Base-by-base conservation (phyloP, 768 basidiomycete species). In the Hysterangium stoloniferum region DNA sequence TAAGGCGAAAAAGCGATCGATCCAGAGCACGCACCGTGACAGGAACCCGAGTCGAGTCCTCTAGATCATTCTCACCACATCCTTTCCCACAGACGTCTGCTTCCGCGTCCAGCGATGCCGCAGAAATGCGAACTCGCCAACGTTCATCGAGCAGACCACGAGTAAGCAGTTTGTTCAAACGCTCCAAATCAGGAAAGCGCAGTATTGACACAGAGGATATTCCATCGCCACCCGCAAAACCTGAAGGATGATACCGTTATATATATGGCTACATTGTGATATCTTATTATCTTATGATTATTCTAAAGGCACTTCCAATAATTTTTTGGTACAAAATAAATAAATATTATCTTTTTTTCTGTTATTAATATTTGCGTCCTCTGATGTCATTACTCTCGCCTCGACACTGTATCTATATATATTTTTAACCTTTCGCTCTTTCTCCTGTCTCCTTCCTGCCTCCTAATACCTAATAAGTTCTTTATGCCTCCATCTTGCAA, bases 1-100 rank as follows among this genome's bases (percentile, higher is more conserved):
- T 69, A 8, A 77, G 69, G 55, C 64, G 17, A 54, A 66, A 61
- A 20, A 24, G 50, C n/a, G 25, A 45, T 11, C 42, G 8, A 13
- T 46, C 38, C 24, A 33, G 45, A 29, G 15, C 37, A 29, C 44
- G 22, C 41, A 15, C 33, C 17, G 32, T 22, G 43, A 38, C 22
- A 17, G 37, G 25, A 22, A 28, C 31, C 35, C 34, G 4, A 20
- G 13, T 9, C 24, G n/a, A 33, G 41, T 11, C 22, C 54, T n/a
- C 27, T 35, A 33, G 35, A 48, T 19, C 11, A 12, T 40, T 22
- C 40, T 6, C 32, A 6, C 15, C 9, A 58, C 58, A n/a, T 27
- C 52, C 27, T 34, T 46, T 25, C 55, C 50, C 33, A 17, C 9
- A 9, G 17, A 9, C 4, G 29, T 7, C 25, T 19, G 15, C 25